Percentiles rank a stretch among this genome's conserved stretches.
Conservation (phyloP, 2,329 filamentous ascomycete species). For the Akanthomyces dipterigenus region DNA sequence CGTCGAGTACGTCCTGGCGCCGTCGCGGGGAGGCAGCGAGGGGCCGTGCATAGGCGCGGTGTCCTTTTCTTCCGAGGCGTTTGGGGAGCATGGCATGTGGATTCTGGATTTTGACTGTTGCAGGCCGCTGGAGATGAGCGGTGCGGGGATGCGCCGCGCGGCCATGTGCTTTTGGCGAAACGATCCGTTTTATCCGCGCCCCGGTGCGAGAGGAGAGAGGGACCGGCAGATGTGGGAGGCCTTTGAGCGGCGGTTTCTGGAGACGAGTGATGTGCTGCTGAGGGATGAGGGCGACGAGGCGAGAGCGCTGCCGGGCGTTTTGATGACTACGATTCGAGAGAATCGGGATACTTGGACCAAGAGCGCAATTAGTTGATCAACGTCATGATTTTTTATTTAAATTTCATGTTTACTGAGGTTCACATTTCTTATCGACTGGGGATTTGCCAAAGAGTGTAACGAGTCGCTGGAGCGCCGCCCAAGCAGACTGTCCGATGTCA, state of each 20-base stretch:
- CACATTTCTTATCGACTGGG: too few species aligned
- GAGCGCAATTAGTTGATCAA: not conserved
- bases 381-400: too few species aligned
- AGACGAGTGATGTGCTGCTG: not conserved
- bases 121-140: slow-evolving; percentile 27
- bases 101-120: slow-evolving; percentile 42
- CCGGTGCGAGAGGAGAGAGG: slow-evolving; percentile 13
- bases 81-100: slow-evolving; percentile 35
- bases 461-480: too few species aligned
- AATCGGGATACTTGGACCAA: not conserved
- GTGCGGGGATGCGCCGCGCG: slow-evolving; percentile 32
- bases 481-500: too few species aligned
- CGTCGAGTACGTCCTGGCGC: slow-evolving; percentile 48
- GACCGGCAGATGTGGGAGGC: slow-evolving; percentile 19
- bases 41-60: not conserved
- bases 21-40: slow-evolving; percentile 10
- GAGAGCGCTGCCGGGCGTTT: not conserved
- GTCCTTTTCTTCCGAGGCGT: not conserved
- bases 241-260: slow-evolving; percentile 15
- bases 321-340: not conserved
- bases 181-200: slow-evolving; percentile 45
- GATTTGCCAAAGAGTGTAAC: too few species aligned
- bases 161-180: slow-evolving; percentile 40
- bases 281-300: not conserved
- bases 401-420: too few species aligned